Base-by-base conservation (phyloP, 306 rosid species). In the Ceratonia siliqua region DNA sequence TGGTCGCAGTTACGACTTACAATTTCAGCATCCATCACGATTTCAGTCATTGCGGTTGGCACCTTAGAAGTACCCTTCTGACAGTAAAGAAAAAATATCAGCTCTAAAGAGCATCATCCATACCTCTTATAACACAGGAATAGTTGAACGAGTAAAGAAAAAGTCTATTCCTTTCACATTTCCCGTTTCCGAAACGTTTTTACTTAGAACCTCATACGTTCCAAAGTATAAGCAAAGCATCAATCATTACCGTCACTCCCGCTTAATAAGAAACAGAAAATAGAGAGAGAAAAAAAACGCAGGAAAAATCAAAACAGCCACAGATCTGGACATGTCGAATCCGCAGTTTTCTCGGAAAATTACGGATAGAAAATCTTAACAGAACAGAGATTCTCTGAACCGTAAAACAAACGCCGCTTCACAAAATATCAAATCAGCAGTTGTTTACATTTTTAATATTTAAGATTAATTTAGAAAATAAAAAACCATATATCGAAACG, bases 301-400 rank as follows among this genome's bases (percentile, higher is more conserved):
- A 38, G 46, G 8, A 13, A 49, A 17, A 48, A n/a, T 30, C 43
- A 61, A 30, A 61, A 50, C 43, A 13, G 54, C 45, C 8, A 56
- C 79, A 81, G 86, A 83, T 86, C 87, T 81, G 81, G 49, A 52
- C 66, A 36, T 62, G 12, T 75, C 11, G 2, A 78, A 8, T 18
- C 55, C 70, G 52, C 13, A 52, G 65, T 25, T 38, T 38, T 32
- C 4, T 41, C 33, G 59, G 38, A 58, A 75, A 36, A 63, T 8
- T 35, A 45, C 62, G 12, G 10, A 13, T 33, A 15, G 7, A 20
- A 33, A 24, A 33, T 0, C 42, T 10, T 10, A 12, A 9, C 6
- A 17, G 17, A 30, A 55, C 41, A 42, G 35, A 72, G 72, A 17
- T 50, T 74, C 56, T 72, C 24, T 33, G 67, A 70, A 46, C 62